Base-by-base conservation (phyloP, 768 basidiomycete genomes). In the Lentinula aciculospora region DNA sequence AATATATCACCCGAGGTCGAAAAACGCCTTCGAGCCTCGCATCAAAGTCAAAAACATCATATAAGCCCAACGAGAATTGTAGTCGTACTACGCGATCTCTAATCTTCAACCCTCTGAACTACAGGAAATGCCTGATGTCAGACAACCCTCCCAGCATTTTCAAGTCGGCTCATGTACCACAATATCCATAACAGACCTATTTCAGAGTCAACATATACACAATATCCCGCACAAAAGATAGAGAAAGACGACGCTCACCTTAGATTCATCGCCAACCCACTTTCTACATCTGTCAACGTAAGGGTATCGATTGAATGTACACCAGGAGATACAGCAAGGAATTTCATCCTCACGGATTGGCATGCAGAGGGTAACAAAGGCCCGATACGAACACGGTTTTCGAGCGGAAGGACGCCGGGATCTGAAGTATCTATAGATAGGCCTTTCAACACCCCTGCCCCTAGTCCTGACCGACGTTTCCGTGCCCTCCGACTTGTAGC, bases 271-370 rank as follows among this genome's bases (percentile, higher is more conserved):
- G 83, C 21, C 66, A 81, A 84, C 0, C 85, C 85, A 5, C 85
- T 83, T 64, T 89, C 89, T 3, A 88, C 72, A 62, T 94, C 92
- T 1, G 84, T 87, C 53, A 94, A 71, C 1, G 83, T 84, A 53
- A 94, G 71, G 4, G 80, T 77, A 60, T 89, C 84, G 51, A 94
- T 79, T 2, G 85, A 76, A 65, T 94, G 91, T 2, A 93, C 83
- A 3, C 92, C 92, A 19, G 90, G 85, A 7, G 81, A 78, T 48
- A 94, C 73, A 2, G 92, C 91, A 46, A 94, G 71, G 64, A 94
- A 93, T 59, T 87, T 81, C 86, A 94, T 92, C 39, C 89, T 76
- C 25, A 94, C 89, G 19, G 89, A 90, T 68, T 94, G 92, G 66
- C 91, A 92, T 1, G 89, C 86, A 10, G 83, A 83, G 3, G 92